phyloP scores from a whole-genome alignment of 2,329 filamentous ascomycete genomes.

The Diplodia mutila region DNA sequence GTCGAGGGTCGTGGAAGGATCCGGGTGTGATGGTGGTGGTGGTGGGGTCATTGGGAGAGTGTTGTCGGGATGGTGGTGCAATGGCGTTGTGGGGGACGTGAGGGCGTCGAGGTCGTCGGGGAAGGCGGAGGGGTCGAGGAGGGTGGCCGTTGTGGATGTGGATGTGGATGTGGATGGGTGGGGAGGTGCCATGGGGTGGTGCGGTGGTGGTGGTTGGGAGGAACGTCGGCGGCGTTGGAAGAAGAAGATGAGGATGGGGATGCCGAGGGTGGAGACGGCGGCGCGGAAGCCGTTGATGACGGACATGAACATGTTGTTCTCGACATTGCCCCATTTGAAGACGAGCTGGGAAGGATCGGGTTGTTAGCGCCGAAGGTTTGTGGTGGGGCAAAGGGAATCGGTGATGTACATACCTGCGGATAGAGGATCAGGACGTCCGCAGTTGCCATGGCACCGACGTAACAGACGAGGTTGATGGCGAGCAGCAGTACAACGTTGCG shows the following conservation, averaged over 20 bases:
- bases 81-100: background rate
- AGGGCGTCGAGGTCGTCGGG: background rate
- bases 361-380: background rate
- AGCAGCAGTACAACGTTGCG: slow-evolving; percentile 27
- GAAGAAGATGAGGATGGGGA: slow-evolving; percentile 27
- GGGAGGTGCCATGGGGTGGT: background rate
- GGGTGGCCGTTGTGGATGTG: background rate
- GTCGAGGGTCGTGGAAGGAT: slow-evolving; percentile 5
- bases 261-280: slow-evolving; percentile 26
- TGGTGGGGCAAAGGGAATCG: background rate
- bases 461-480: slow-evolving; percentile 27
- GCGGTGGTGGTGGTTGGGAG: background rate
- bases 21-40: background rate
- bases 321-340: slow-evolving; percentile 29
- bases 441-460: slow-evolving; percentile 25
- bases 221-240: slow-evolving; percentile 19
- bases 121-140: slow-evolving; percentile 11
- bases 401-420: slow-evolving; percentile 16
- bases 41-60: background rate
- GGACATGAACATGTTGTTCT: slow-evolving; percentile 29
- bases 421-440: slow-evolving; percentile 28
- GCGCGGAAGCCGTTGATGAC: slow-evolving; percentile 29
- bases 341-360: slow-evolving; percentile 1
- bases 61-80: background rate
- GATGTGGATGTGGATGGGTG: background rate